A percentile compares a stretch with the other conserved stretches of the same genome.
These are phyloP conservation scores for Apophysomyces trapeziformis DNA, from an alignment of 371 early-diverging fungal species.

Conservation along the genomic window DNA sequence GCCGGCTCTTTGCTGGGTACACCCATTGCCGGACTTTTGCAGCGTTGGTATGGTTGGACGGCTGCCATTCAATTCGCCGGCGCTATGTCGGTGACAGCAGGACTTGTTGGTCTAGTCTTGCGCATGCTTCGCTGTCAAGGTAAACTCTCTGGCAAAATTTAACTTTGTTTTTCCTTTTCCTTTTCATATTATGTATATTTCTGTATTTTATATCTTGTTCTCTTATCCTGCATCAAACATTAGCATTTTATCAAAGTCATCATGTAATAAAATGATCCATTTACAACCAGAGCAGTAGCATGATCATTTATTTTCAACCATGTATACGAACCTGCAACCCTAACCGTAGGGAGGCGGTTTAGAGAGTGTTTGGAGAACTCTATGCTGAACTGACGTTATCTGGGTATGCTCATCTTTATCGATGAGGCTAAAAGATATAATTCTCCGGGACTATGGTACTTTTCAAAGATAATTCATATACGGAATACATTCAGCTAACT, in stretches of 20 bases:
- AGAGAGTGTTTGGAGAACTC: no score
- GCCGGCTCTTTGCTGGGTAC: constrained; percentile 53
- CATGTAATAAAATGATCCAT: no score
- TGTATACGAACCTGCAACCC: no score
- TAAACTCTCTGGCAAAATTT: constrained; percentile 17
- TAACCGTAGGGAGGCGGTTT: no score
- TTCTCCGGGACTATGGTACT: no score
- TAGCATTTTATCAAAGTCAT: neutral
- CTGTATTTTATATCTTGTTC: constrained; percentile 12
- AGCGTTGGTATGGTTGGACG: constrained; percentile 41
- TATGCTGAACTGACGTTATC: no score
- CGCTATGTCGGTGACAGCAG: constrained; percentile 40
- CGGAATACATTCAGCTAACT: no score
- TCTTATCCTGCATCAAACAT: neutral
- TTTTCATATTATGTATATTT: neutral
- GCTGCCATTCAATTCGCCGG: constrained; percentile 61
- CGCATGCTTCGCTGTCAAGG: constrained; percentile 17
- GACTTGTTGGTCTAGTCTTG: constrained; percentile 20
- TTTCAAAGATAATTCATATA: no score
- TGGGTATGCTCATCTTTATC: no score
- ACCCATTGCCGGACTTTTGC: constrained; percentile 51
- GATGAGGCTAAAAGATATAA: no score
- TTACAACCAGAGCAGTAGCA: no score
- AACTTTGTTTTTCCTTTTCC: neutral
- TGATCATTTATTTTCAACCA: no score